Evolutionary conservation across 2,329 filamentous ascomycete genomes (phyloP), one percentile per base, ranked within the genome.

Genomic region (Cytospora paraplurivora): DNA sequence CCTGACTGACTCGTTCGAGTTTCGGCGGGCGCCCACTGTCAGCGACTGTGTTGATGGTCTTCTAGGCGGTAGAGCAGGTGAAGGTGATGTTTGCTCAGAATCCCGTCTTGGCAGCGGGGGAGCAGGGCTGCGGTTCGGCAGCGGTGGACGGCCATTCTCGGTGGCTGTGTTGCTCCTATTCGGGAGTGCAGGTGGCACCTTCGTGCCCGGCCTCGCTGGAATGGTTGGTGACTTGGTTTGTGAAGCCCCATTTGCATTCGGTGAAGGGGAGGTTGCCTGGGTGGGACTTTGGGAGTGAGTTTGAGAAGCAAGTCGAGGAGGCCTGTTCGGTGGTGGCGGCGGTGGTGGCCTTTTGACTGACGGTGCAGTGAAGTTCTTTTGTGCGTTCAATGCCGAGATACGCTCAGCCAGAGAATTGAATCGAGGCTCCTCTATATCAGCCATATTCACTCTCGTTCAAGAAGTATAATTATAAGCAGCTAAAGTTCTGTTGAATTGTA

Each of bases 301-400:
- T 51, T 76, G 74, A 44, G 77, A 72, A 12, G 73, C 66, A 62
- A 79, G 77, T 59, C 78, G 77, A 50, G 73, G 66, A 62, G 79
- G 77, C 59, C 78, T 77, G 50, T 72, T 76, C 13, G 80, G 78
- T 53, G 81, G 81, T 15, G 78, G 78, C 66, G 82, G 79, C 3
- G 80, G 81, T 33, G 79, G 76, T 32, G 79, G 74, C 60, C 75
- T 74, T 70, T 78, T 79, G 32, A 70, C 68, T 17, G 69, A 68
- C 27, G 76, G 75, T 15, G 75, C 70, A 63, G 76, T 76, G 76
- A 88, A 85, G 76, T 83, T 84, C 74, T 85, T 84, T 73, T 88
- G 82, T 70, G 78, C 76, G 68, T 88, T 88, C 67, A 89, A 79
- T 35, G 86, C 86, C 11, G 86, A 85, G 67, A 88, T 88, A 59